Evolutionary conservation across 78 protist species (phyloP).

Genomic region (Bigelowiella natans): DNA sequence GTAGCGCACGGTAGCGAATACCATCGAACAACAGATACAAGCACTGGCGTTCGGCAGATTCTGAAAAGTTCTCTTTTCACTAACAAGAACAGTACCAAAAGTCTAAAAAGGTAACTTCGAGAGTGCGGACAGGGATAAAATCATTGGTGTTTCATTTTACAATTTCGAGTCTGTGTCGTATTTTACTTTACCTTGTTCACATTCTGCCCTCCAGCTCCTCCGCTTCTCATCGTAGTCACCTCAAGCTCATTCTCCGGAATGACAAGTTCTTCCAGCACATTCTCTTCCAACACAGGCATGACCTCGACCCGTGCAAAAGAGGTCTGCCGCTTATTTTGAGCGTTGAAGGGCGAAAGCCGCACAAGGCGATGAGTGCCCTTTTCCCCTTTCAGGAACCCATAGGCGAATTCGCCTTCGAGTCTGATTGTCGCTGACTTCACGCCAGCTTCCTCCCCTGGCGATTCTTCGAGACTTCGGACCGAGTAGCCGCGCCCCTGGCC

Average conservation of each 20-base stretch:
- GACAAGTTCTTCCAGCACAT: not conserved
- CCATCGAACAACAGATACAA: no score
- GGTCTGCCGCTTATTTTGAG: conserved; percentile 17
- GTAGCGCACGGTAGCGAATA: no score
- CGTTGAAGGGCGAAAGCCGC: conserved; percentile 31
- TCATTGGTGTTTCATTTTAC: no score
- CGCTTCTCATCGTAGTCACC: not conserved
- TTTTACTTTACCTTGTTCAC: no score
- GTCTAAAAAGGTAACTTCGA: no score
- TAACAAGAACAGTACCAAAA: no score
- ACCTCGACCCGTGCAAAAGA: conserved; percentile 25
- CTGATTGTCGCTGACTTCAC: conserved; percentile 7
- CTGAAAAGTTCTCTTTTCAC: no score
- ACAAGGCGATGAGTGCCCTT: conserved; percentile 30
- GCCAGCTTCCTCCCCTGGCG: conserved; percentile 25
- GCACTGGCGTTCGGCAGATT: no score
- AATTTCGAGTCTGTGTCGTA: no score
- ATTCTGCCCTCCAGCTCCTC: not conserved
- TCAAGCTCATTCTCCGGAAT: no score
- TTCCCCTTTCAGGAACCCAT: conserved; percentile 11
- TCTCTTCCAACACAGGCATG: conserved; percentile 25
- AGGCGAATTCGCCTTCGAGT: conserved; percentile 2
- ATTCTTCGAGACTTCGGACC: not conserved
- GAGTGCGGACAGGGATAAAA: no score
- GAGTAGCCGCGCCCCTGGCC: conserved; percentile 5